phyloP scores from a whole-genome alignment of 1,284 basidiomycete genomes.

The Megacollybia platyphylla region DNA sequence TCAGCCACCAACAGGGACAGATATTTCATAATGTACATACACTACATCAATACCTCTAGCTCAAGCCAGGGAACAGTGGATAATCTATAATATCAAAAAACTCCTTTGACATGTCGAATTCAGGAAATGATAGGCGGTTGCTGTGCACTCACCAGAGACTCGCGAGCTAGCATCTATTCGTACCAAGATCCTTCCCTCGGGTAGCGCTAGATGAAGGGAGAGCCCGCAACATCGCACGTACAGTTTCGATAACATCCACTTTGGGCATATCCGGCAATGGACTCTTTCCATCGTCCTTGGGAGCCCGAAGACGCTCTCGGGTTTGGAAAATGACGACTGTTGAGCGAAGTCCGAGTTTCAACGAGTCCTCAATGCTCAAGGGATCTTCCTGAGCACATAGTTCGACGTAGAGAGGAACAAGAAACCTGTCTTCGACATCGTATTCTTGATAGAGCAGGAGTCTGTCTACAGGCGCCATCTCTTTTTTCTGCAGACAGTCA shows the following conservation, averaged over 20 bases:
- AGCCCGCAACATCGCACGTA: constrained; percentile 1
- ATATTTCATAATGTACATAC: no score
- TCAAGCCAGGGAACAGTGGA: no score
- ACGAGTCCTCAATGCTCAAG: constrained; percentile 31
- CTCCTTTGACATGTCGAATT: no score
- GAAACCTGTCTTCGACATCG: constrained; percentile 27
- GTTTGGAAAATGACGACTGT: constrained; percentile 33
- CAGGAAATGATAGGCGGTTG: no score
- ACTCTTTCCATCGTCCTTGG: constrained; percentile 7
- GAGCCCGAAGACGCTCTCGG: constrained; percentile 22
- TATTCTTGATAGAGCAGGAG: constrained; percentile 38
- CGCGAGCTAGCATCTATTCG: no score
- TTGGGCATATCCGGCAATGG: constrained; percentile 18
- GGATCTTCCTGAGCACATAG: constrained; percentile 33
- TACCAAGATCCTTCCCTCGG: no score
- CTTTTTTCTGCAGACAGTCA: constrained; percentile 31
- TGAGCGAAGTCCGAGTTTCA: constrained; percentile 33
- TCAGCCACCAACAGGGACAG: no score
- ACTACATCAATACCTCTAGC: no score
- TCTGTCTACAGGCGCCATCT: constrained; percentile 30
- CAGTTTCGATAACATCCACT: constrained; percentile 15
- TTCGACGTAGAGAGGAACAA: constrained; percentile 31
- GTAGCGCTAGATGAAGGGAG: no score
- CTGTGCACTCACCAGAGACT: no score
- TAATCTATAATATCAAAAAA: no score